These are phyloP conservation scores for Exsudoporus frostii DNA, from an alignment of 768 basidiomycete genomes.

Conservation along the genomic window DNA sequence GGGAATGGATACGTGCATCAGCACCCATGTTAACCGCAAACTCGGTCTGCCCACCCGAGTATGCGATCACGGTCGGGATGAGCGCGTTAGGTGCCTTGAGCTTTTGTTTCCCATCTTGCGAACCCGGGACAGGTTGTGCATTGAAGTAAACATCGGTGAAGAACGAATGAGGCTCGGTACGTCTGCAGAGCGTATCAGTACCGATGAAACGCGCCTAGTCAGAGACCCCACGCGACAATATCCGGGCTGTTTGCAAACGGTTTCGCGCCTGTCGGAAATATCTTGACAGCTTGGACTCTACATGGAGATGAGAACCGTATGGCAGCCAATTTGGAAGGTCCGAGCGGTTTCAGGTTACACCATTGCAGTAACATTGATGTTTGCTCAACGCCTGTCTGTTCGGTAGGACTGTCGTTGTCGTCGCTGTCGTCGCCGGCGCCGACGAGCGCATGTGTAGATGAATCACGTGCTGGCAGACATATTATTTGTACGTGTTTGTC, in stretches of 20 bases:
- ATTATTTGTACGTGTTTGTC: constrained; percentile 18
- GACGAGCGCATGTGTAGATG: not conserved
- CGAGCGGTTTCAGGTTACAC: constrained; percentile 59
- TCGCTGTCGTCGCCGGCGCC: not conserved
- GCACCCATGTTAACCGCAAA: constrained; percentile 67
- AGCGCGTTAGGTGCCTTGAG: constrained; percentile 68
- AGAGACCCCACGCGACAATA: constrained; percentile 55
- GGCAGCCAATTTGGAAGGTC: constrained; percentile 58
- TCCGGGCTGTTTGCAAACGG: constrained; percentile 63
- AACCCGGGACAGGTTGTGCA: constrained; percentile 49
- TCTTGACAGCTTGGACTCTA: constrained; percentile 60
- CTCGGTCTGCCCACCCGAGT: constrained; percentile 64
- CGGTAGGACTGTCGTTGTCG: not conserved
- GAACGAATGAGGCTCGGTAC: constrained; percentile 71
- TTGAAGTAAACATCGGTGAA: constrained; percentile 76
- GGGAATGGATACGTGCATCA: constrained; percentile 46
- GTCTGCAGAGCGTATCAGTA: constrained; percentile 36
- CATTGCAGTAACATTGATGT: constrained; percentile 58
- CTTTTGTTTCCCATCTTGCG: constrained; percentile 50
- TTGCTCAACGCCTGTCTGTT: not conserved
- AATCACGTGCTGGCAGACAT: constrained; percentile 13
- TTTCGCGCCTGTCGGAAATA: constrained; percentile 63
- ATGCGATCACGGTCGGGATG: constrained; percentile 67
- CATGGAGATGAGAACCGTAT: constrained; percentile 69
- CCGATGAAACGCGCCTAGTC: not conserved